Evolutionary conservation across 2,329 filamentous ascomycete genomes (phyloP).

Genomic region (Dactylellina haptotyla): DNA sequence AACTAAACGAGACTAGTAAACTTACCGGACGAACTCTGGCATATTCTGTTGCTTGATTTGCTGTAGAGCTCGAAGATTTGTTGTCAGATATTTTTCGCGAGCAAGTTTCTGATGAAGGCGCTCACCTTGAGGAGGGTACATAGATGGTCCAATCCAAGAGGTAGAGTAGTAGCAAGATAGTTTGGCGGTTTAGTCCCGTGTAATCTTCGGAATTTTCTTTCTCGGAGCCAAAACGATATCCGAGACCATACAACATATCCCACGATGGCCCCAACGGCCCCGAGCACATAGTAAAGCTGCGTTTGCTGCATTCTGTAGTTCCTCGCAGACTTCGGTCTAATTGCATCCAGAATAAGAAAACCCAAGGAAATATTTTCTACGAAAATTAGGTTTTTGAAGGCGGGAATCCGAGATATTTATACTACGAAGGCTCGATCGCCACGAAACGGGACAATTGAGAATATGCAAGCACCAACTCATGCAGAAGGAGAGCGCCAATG

Average conservation of each 20-base stretch:
- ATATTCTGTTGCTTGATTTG: slow-evolving; percentile 15
- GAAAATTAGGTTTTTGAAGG: too few species aligned
- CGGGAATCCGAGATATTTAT: too few species aligned
- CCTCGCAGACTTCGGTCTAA: background rate
- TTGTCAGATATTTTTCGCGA: background rate
- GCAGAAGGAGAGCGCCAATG: too few species aligned
- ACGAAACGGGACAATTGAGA: too few species aligned
- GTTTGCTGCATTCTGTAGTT: background rate
- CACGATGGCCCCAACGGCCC: background rate
- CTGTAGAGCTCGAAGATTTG: background rate
- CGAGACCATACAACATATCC: slow-evolving; percentile 6
- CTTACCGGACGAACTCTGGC: slow-evolving; percentile 16
- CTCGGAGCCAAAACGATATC: slow-evolving; percentile 1
- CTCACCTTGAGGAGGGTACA: slow-evolving; percentile 1
- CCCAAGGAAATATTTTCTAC: too few species aligned
- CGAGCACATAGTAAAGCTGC: slow-evolving; percentile 6
- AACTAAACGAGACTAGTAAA: background rate
- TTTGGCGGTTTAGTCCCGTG: slow-evolving; percentile 12
- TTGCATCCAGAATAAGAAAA: too few species aligned
- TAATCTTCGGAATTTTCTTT: slow-evolving; percentile 19
- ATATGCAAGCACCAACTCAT: too few species aligned
- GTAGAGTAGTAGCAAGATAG: background rate
- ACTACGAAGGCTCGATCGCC: too few species aligned
- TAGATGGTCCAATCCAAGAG: slow-evolving; percentile 18
- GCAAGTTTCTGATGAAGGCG: background rate